phyloP scores from a whole-genome alignment of 2,329 filamentous ascomycete genomes.

The Diaporthe capsici region DNA sequence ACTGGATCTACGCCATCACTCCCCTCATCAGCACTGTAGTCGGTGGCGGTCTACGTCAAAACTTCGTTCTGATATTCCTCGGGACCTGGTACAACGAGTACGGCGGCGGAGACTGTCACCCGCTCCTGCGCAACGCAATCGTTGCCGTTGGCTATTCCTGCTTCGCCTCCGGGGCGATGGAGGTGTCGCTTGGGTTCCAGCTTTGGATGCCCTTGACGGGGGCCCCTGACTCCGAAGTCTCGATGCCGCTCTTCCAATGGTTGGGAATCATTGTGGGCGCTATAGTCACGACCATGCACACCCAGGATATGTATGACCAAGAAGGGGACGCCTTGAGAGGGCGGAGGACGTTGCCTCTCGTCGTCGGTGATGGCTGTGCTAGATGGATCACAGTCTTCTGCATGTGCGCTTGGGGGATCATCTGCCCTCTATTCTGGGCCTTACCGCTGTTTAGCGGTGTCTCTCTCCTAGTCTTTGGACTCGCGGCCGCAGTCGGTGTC shows the following conservation, averaged over 20 bases:
- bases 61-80: neutral
- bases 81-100: slow-evolving; percentile 40
- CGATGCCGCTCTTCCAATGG: slow-evolving; percentile 33
- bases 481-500: neutral
- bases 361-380: neutral
- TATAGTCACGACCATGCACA: slow-evolving; percentile 47
- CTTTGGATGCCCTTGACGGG: neutral
- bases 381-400: slow-evolving; percentile 11
- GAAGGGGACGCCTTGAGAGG: slow-evolving; percentile 44
- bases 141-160: slow-evolving; percentile 43
- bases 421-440: neutral
- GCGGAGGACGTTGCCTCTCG: slow-evolving; percentile 45
- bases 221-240: neutral
- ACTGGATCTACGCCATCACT: neutral
- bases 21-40: neutral
- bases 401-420: neutral
- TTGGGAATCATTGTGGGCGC: slow-evolving; percentile 39
- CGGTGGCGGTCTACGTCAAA: neutral
- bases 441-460: neutral
- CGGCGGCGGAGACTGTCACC: slow-evolving; percentile 45
- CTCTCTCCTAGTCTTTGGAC: neutral
- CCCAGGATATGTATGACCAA: slow-evolving; percentile 48
- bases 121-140: slow-evolving; percentile 47
- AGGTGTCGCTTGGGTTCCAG: slow-evolving; percentile 10
- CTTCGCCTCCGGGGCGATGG: slow-evolving; percentile 35